Conservation (phyloP, 2,329 filamentous ascomycete species). For the Dactylellina sp. region DNA sequence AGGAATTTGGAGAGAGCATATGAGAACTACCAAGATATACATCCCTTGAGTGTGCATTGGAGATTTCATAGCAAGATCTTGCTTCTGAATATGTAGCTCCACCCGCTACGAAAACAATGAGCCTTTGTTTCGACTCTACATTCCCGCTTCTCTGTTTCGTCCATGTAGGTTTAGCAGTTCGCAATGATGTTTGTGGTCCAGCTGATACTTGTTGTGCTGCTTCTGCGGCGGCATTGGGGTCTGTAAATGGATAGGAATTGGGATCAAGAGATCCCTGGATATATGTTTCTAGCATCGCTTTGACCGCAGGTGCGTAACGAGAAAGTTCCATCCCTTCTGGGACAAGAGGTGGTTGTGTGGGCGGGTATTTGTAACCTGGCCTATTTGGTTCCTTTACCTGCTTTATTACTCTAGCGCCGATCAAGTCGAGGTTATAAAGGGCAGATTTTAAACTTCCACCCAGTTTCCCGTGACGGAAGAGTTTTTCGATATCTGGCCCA, state of each 20-base stretch:
- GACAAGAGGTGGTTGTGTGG: slow-evolving; percentile 66
- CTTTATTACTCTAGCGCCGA: slow-evolving; percentile 79
- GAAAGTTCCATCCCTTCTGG: slow-evolving; percentile 87
- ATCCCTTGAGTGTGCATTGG: slow-evolving; percentile 78
- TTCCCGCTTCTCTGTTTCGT: slow-evolving; percentile 80
- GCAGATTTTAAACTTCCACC: slow-evolving; percentile 78
- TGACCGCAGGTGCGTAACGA: slow-evolving; percentile 83
- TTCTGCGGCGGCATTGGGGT: slow-evolving; percentile 74
- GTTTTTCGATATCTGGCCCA: slow-evolving; percentile 82
- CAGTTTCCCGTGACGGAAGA: slow-evolving; percentile 84
- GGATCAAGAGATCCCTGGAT: slow-evolving; percentile 76
- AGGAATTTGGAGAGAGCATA: slow-evolving; percentile 88
- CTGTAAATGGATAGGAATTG: slow-evolving; percentile 77
- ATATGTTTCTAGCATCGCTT: slow-evolving; percentile 82
- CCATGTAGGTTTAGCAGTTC: slow-evolving; percentile 94
- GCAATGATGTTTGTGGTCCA: slow-evolving; percentile 78
- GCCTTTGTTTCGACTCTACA: slow-evolving; percentile 85
- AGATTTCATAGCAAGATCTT: slow-evolving; percentile 87
- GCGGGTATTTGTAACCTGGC: slow-evolving; percentile 53
- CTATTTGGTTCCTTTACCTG: slow-evolving; percentile 80
- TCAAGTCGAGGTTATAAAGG: slow-evolving; percentile 80
- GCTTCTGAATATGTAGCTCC: slow-evolving; percentile 94
- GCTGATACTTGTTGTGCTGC: slow-evolving; percentile 69
- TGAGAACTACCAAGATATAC: slow-evolving; percentile 90
- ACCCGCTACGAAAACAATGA: slow-evolving; percentile 94